Base-by-base conservation (phyloP, 805 yeast species). In the Priceomyces haplophilus region DNA sequence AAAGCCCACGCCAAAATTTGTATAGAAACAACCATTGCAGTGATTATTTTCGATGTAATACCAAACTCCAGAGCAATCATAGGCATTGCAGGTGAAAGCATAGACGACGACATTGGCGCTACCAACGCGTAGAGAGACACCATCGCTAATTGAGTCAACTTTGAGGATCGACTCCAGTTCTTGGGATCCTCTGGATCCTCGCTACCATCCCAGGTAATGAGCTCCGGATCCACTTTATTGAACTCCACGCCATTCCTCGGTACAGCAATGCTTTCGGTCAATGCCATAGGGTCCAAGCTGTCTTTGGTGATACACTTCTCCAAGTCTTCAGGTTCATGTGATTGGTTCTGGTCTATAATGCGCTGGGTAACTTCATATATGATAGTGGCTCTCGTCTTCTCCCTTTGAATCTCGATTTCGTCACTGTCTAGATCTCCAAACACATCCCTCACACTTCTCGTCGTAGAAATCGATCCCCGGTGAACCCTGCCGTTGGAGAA, bases 51-150 rank as follows among this genome's bases (percentile, higher is more conserved):
- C 2, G 58, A 55, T 3, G 48, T 49, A 29, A 68, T 63, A 17
- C 55, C 45, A 25, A 68, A 62, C 3, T 65, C 70, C 4, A 40
- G 38, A 1, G 65, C 52, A 6, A 68, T 54, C 23, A 52, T 51
- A 15, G 54, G 35, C 46, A 61, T 53, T 2, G 73, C 72, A 0
- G 73, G 73, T 2, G 71, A 64, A 18, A 60, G 47, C 40, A 68
- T 65, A 5, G 73, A 65, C 6, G 72, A 66, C 3, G 72, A 66
- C 64, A 68, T 65, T 10, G 73, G 72, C 2, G 72, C 63, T 6
- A 67, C 56, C 37, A 68, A 55, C 3, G 72, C 64, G 47, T 65
- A 67, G 15, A 65, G 40, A 0, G 70, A 60, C 1, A 66, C 72
- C 32, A 66, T 45, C 4, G 45, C 50, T 23, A 59, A 49, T 17